These are phyloP conservation scores for Plasmodium reichenowi DNA, from an alignment of 169 alveolate species.

Conservation along the genomic window DNA sequence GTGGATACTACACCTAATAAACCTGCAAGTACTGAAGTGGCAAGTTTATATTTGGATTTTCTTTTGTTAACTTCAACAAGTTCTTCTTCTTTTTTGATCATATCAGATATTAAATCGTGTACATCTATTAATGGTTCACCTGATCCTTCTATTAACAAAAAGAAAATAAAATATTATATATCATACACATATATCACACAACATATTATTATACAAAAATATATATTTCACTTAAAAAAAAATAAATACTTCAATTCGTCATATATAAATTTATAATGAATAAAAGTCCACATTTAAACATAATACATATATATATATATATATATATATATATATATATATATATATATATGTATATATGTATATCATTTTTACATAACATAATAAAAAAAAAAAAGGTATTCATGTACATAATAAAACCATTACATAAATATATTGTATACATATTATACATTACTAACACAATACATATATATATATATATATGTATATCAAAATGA, in stretches of 20 bases:
- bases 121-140: slow-evolving; percentile 42
- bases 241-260: no score
- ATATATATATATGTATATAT: not conserved
- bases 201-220: not conserved
- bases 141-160: slow-evolving; percentile 10
- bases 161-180: not conserved
- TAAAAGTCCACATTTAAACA: no score
- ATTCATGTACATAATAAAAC: no score
- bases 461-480: not conserved
- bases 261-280: no score
- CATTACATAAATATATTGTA: not conserved
- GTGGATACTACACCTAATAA: slow-evolving; percentile 45
- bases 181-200: not conserved
- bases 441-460: not conserved
- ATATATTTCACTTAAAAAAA: no score
- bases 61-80: slow-evolving; percentile 15
- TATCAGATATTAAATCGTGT: slow-evolving; percentile 36
- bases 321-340: not conserved
- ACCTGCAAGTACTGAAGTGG: slow-evolving; percentile 30
- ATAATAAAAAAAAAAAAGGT: not conserved
- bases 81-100: slow-evolving; percentile 66
- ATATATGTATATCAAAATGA: not conserved
- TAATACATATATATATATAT: no score
- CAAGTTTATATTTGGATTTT: slow-evolving; percentile 2
- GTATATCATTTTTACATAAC: not conserved